These are phyloP conservation scores for Termitomyces bulborhizus DNA, from an alignment of 768 basidiomycete genomes.

Conservation along the genomic window DNA sequence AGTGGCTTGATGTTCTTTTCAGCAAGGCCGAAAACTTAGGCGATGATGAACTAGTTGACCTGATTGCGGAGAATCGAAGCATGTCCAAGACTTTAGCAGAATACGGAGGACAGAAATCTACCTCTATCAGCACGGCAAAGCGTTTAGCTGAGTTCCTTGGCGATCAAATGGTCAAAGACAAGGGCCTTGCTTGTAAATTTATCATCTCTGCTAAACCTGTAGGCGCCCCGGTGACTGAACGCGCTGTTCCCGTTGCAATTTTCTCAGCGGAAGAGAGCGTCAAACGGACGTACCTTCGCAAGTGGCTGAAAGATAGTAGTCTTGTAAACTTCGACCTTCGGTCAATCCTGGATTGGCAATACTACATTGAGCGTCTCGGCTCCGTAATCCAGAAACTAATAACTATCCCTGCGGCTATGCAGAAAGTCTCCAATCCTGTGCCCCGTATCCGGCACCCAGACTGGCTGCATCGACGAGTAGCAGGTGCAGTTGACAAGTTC, in stretches of 20 bases:
- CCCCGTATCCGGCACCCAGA: conserved; percentile 95
- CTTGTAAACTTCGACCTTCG: conserved; percentile 86
- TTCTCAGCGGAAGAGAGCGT: conserved; percentile 93
- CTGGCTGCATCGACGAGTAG: conserved; percentile 91
- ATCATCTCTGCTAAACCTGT: conserved; percentile 93
- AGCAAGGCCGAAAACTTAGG: conserved; percentile 76
- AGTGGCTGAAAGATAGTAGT: conserved; percentile 94
- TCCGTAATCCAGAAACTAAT: conserved; percentile 99
- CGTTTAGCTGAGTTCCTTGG: conserved; percentile 96
- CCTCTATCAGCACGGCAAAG: conserved; percentile 93
- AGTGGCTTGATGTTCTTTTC: conserved; percentile 96
- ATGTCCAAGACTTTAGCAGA: conserved; percentile 97
- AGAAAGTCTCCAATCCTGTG: conserved; percentile 94
- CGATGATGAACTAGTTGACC: conserved; percentile 93
- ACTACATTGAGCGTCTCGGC: conserved; percentile 96
- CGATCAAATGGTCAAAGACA: conserved; percentile 99
- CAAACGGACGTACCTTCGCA: conserved; percentile 85
- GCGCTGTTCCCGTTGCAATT: conserved; percentile 95
- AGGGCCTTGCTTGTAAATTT: conserved; percentile 97
- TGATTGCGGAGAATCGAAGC: conserved; percentile 97
- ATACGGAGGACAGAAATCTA: conserved; percentile 95
- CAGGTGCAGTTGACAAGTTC: conserved; percentile 89
- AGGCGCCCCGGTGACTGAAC: conserved; percentile 94
- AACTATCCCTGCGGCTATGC: conserved; percentile 98
- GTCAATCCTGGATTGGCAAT: conserved; percentile 94